Evolutionary conservation across 768 basidiomycete species (phyloP).

Genomic region (Psilocybe cubensis): DNA sequence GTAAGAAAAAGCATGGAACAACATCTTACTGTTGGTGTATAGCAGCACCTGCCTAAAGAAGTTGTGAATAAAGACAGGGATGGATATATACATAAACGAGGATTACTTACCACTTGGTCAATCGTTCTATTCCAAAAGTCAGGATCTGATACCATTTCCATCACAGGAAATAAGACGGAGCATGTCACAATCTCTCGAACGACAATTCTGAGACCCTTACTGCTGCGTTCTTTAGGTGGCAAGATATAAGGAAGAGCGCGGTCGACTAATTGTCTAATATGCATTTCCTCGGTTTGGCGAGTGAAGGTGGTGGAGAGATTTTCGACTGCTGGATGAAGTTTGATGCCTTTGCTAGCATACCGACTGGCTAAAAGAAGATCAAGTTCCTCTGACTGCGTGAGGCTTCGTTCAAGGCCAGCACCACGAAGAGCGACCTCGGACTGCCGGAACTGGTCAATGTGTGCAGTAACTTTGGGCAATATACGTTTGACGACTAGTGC

Average conservation of each 20-base stretch:
- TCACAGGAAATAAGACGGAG: slow-evolving; percentile 80
- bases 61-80: not conserved
- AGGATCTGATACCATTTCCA: slow-evolving; percentile 93
- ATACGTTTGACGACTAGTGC: slow-evolving; percentile 81
- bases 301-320: slow-evolving; percentile 90
- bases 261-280: slow-evolving; percentile 75
- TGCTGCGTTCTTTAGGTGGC: slow-evolving; percentile 74
- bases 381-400: slow-evolving; percentile 90
- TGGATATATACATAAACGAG: not conserved
- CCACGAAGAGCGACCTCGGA: slow-evolving; percentile 88
- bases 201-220: slow-evolving; percentile 71
- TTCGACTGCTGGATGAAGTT: slow-evolving; percentile 84
- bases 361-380: slow-evolving; percentile 85
- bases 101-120: slow-evolving; percentile 81
- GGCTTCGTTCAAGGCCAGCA: slow-evolving; percentile 75
- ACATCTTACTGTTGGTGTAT: slow-evolving; percentile 51
- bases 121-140: slow-evolving; percentile 97
- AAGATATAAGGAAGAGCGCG: slow-evolving; percentile 72
- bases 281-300: slow-evolving; percentile 86
- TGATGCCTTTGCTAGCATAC: slow-evolving; percentile 72
- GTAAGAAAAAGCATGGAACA: slow-evolving; percentile 3
- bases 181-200: slow-evolving; percentile 85
- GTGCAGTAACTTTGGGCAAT: slow-evolving; percentile 86
- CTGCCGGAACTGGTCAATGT: slow-evolving; percentile 88
- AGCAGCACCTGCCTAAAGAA: slow-evolving; percentile 48